phyloP scores from a whole-genome alignment of 176 grass and related monocot genomes.

The Carex parvula region DNA sequence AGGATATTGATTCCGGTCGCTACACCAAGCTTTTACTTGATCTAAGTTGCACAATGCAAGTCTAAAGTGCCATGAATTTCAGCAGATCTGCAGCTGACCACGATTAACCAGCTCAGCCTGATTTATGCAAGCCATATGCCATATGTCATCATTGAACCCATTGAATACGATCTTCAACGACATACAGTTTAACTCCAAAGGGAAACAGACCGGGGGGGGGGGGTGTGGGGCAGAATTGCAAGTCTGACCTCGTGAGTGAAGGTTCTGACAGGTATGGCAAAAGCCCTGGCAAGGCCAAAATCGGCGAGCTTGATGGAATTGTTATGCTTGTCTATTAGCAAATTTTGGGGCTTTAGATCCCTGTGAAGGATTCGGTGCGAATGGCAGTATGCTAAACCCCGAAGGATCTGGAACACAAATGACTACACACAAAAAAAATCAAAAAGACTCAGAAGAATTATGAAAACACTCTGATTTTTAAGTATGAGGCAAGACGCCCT shows the following conservation, averaged over 20 bases:
- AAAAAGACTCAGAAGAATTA: background rate
- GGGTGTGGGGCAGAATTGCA: background rate
- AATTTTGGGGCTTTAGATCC: constrained; percentile 93
- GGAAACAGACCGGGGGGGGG: too few species aligned
- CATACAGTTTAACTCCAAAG: too few species aligned
- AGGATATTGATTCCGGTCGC: background rate
- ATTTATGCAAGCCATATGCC: background rate
- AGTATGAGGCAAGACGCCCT: background rate
- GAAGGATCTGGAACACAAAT: constrained; percentile 83
- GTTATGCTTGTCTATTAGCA: constrained; percentile 69
- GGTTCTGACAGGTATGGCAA: constrained; percentile 73
- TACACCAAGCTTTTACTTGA: background rate
- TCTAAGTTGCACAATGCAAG: background rate
- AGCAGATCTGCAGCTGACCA: too few species aligned
- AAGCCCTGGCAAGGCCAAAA: constrained; percentile 91
- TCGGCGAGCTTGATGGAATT: constrained; percentile 87
- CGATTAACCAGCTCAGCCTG: background rate
- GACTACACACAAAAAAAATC: constrained; percentile 26
- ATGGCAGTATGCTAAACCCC: constrained; percentile 88
- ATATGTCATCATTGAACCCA: too few species aligned
- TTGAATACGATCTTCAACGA: too few species aligned
- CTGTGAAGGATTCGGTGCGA: constrained; percentile 84
- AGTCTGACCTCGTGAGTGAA: constrained; percentile 66
- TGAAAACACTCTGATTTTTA: background rate
- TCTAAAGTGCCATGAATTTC: background rate